These are phyloP conservation scores for Emergomyces orientalis DNA, from an alignment of 2,329 filamentous ascomycete species.

Conservation along the genomic window DNA sequence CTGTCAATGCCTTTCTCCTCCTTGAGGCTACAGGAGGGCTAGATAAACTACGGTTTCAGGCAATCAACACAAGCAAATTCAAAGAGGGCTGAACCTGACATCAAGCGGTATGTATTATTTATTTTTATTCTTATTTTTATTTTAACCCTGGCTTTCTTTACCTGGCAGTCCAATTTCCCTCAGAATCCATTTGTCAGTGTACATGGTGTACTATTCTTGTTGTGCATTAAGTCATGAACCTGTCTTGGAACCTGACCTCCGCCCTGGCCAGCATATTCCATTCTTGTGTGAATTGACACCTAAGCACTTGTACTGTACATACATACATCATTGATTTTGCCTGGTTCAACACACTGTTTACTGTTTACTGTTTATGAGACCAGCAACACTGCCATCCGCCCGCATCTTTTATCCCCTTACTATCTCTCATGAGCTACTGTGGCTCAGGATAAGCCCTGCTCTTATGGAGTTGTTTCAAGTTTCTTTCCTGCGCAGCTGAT, in stretches of 20 bases:
- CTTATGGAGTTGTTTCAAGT: neutral
- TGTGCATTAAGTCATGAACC: no score
- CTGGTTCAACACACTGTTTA: neutral
- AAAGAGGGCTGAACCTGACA: neutral
- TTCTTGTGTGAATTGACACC: neutral
- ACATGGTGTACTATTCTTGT: neutral
- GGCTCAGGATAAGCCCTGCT: neutral
- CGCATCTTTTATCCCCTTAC: neutral
- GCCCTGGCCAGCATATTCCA: neutral
- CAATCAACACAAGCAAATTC: neutral
- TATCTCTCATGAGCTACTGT: neutral
- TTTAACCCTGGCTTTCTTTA: neutral
- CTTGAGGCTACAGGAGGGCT: neutral
- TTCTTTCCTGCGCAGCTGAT: neutral
- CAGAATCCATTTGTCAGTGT: neutral
- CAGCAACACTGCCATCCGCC: neutral
- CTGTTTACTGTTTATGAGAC: neutral
- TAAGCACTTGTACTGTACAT: no score
- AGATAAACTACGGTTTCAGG: neutral
- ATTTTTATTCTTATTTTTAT: neutral
- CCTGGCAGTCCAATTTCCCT: neutral
- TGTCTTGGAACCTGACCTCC: neutral
- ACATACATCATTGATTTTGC: neutral
- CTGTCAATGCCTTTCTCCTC: conserved; percentile 3
- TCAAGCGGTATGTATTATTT: neutral